A percentile compares a stretch with the other conserved stretches of the same genome.
Conservation (phyloP, 768 basidiomycete genomes). For the Amanita rubescens region DNA sequence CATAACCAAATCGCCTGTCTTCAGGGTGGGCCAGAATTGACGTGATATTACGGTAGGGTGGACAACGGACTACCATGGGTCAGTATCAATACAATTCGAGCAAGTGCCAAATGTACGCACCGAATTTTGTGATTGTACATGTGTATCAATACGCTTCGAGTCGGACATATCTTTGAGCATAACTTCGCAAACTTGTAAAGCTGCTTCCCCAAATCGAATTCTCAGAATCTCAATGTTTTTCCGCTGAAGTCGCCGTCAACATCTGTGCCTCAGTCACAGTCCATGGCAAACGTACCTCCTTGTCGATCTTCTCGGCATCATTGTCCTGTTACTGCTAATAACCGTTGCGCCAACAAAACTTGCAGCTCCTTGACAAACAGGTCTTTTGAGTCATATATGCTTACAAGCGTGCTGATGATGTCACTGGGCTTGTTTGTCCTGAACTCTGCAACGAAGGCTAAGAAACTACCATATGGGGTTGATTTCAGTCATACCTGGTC, state of each 20-base stretch:
- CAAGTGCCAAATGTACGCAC: constrained; percentile 32
- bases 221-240: constrained; percentile 92
- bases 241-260: constrained; percentile 41
- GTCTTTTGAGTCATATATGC: constrained; percentile 96
- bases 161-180: constrained; percentile 98
- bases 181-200: constrained; percentile 93
- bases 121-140: constrained; percentile 66
- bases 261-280: not conserved
- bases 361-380: constrained; percentile 95
- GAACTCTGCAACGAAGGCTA: constrained; percentile 52
- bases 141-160: constrained; percentile 83
- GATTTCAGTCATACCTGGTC: constrained; percentile 57
- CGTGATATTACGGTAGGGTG: constrained; percentile 90
- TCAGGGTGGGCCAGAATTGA: constrained; percentile 91
- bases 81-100: not conserved
- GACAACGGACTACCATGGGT: constrained; percentile 46
- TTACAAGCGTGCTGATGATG: constrained; percentile 92
- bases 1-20: constrained; percentile 65
- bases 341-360: constrained; percentile 78
- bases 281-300: constrained; percentile 34
- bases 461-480: not conserved
- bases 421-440: constrained; percentile 87
- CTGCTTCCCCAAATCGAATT: constrained; percentile 89
- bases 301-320: constrained; percentile 71
- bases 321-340: constrained; percentile 79